Percentiles rank a stretch among this genome's conserved stretches.
Conservation (phyloP, 108 stramenopile genomes). For the Stephanodiscus minutulus region DNA sequence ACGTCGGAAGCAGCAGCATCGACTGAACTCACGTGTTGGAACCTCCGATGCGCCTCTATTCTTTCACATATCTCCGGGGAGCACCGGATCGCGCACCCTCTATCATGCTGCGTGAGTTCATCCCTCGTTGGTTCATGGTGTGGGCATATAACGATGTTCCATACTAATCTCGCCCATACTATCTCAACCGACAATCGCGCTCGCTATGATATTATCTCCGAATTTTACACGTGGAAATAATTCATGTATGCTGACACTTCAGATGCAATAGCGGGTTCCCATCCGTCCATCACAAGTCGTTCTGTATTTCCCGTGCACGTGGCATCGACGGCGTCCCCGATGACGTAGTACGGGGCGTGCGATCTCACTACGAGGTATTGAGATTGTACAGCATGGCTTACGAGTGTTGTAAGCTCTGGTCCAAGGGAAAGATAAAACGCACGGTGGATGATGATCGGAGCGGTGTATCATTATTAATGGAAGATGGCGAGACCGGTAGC, state of each 20-base stretch:
- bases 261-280: conserved; percentile 35
- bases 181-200: not conserved
- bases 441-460: not conserved
- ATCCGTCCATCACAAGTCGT: conserved; percentile 55
- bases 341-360: conserved; percentile 32
- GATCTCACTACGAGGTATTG: conserved; percentile 41
- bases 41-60: conserved; percentile 34
- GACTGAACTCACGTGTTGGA: not conserved
- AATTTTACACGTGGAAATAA: not conserved
- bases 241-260: not conserved
- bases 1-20: not conserved
- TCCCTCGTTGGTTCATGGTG: not conserved
- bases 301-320: conserved; percentile 38
- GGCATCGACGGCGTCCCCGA: conserved; percentile 26
- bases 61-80: conserved; percentile 48
- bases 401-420: conserved; percentile 25
- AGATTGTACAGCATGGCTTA: conserved; percentile 38
- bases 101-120: conserved; percentile 35
- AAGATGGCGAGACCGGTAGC: not conserved
- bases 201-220: not conserved
- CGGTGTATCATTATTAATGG: not conserved
- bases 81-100: conserved; percentile 41
- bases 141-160: not conserved
- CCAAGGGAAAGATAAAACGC: conserved; percentile 10
- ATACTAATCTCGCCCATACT: not conserved